These are phyloP conservation scores for Clohesyomyces aquaticus DNA, from an alignment of 495 filamentous ascomycete species.

Conservation along the genomic window DNA sequence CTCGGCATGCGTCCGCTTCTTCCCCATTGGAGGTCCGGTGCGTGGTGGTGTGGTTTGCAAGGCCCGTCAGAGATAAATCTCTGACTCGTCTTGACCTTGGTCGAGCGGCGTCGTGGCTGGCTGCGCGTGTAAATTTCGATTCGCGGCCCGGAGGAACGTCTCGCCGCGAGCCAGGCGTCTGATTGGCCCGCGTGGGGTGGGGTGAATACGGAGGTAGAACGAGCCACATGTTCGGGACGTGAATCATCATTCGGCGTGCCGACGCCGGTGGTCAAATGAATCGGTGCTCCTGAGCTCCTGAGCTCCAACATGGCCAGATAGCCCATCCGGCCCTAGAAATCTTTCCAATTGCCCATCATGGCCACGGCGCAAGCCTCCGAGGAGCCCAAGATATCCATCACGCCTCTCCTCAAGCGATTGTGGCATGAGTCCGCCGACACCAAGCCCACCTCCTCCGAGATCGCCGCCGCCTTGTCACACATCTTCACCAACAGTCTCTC, in stretches of 20 bases:
- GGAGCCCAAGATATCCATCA: constrained; percentile 63
- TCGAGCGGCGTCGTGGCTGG: constrained; percentile 6
- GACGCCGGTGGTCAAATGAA: too few species aligned
- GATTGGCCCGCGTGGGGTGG: constrained; percentile 4
- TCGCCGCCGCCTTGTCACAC: constrained; percentile 81
- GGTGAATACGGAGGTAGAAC: too few species aligned
- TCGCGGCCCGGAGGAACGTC: constrained; percentile 19
- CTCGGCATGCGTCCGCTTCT: constrained; percentile 43
- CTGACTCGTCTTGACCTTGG: constrained; percentile 39
- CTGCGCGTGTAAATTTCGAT: background rate
- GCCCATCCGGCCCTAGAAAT: background rate
- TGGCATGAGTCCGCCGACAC: constrained; percentile 62
- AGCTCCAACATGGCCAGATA: constrained; percentile 1
- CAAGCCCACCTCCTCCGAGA: constrained; percentile 72
- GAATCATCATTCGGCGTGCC: too few species aligned
- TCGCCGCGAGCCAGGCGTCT: background rate
- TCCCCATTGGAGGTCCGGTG: constrained; percentile 39
- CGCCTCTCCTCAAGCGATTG: constrained; percentile 76
- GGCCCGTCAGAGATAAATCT: constrained; percentile 38
- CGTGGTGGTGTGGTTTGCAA: constrained; percentile 17
- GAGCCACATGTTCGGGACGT: too few species aligned
- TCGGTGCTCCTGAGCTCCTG: too few species aligned
- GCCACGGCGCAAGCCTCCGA: constrained; percentile 2
- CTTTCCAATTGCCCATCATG: constrained; percentile 6
- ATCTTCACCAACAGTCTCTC: constrained; percentile 87